phyloP scores from a whole-genome alignment of 768 basidiomycete genomes.

The Pulveroboletus ravenelii region DNA sequence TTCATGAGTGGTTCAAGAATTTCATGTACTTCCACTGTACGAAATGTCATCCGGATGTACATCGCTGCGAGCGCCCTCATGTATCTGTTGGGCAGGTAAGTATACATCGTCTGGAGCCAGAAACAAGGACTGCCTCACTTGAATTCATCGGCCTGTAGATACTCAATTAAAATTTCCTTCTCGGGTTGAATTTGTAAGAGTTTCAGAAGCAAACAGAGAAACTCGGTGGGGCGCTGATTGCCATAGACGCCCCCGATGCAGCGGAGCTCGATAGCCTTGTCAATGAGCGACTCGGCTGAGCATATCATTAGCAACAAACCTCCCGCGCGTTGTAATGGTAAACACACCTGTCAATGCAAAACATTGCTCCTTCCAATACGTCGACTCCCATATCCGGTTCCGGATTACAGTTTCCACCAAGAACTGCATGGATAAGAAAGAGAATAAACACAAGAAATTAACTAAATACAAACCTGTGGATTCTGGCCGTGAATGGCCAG shows the following conservation, averaged over 20 bases:
- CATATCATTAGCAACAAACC: not conserved
- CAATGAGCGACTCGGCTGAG: constrained; percentile 87
- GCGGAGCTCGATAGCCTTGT: constrained; percentile 80
- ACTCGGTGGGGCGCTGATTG: constrained; percentile 92
- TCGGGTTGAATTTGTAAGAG: constrained; percentile 96
- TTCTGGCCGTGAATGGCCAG: constrained; percentile 93
- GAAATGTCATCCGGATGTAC: constrained; percentile 94
- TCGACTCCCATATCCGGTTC: constrained; percentile 90
- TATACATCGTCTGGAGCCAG: not conserved
- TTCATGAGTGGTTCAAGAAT: constrained; percentile 90
- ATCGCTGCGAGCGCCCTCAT: constrained; percentile 88
- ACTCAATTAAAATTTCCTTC: constrained; percentile 95
- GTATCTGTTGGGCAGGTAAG: constrained; percentile 52
- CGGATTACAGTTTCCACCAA: constrained; percentile 96
- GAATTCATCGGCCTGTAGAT: constrained; percentile 94
- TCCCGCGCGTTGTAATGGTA: not conserved
- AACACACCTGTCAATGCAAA: constrained; percentile 87
- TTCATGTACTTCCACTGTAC: constrained; percentile 86
- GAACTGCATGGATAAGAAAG: constrained; percentile 47
- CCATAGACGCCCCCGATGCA: constrained; percentile 92
- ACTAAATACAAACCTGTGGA: constrained; percentile 68
- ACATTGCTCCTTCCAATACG: constrained; percentile 98
- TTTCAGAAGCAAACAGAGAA: constrained; percentile 88
- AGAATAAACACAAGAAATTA: not conserved
- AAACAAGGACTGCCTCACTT: constrained; percentile 58